phyloP scores from a whole-genome alignment of 75 land plant species.

The Pinus taeda region DNA sequence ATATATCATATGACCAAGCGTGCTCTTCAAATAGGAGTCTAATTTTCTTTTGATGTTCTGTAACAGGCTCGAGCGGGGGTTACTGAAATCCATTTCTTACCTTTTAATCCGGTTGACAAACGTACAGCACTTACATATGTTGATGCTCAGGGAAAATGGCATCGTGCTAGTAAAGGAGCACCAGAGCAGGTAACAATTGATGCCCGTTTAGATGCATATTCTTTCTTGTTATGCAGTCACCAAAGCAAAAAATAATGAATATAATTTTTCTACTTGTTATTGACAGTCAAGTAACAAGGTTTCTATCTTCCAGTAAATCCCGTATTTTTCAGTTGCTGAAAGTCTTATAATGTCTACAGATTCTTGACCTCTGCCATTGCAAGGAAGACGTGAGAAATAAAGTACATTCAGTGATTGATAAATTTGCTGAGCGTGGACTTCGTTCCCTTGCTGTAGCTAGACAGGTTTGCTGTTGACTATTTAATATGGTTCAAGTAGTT shows the following conservation, averaged over 20 bases:
- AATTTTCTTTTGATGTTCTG: background rate
- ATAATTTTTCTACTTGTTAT: background rate
- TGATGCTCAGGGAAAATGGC: conserved; percentile 68
- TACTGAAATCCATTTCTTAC: conserved; percentile 68
- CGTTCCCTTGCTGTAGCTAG: conserved; percentile 77
- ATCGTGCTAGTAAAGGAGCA: conserved; percentile 86
- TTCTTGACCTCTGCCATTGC: conserved; percentile 52
- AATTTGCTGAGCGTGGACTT: conserved; percentile 78
- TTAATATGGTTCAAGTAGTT: no score
- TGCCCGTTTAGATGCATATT: background rate
- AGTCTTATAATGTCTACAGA: conserved; percentile 27
- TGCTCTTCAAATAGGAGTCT: background rate
- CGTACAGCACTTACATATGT: conserved; percentile 85
- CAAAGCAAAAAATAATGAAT: no score
- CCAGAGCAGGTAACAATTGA: conserved; percentile 63
- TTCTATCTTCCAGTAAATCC: no score
- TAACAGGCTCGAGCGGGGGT: conserved; percentile 65
- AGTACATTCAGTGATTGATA: conserved; percentile 58
- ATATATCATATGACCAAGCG: background rate
- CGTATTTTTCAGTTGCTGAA: no score
- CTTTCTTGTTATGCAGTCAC: background rate
- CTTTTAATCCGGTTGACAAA: conserved; percentile 85
- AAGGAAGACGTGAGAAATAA: conserved; percentile 48
- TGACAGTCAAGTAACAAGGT: no score
- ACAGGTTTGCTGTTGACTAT: conserved; percentile 35